Conservation (phyloP, 345 rosid genomes). For the Gossypium herbaceum region DNA sequence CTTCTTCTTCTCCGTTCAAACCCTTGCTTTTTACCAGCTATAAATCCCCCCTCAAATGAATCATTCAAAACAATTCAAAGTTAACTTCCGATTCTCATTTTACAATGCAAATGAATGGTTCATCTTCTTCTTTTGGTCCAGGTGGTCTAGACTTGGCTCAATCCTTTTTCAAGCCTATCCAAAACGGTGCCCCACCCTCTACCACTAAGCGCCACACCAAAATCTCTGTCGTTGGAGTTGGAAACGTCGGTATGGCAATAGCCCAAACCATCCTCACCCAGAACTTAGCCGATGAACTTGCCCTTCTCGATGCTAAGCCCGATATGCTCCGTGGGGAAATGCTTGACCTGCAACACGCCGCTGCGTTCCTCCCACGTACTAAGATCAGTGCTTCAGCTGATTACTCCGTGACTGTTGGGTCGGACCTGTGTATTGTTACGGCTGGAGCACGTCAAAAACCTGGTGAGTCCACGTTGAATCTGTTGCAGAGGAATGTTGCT, state of each 20-base stretch:
- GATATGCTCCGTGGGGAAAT: conserved; percentile 86
- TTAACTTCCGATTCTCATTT: neutral
- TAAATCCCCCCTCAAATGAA: neutral
- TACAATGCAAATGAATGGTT: conserved; percentile 49
- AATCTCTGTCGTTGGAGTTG: conserved; percentile 77
- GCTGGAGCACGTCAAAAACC: conserved; percentile 84
- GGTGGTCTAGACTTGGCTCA: conserved; percentile 57
- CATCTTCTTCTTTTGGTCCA: conserved; percentile 60
- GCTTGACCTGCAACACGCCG: conserved; percentile 99
- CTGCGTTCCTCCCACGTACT: conserved; percentile 92
- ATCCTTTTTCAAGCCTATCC: conserved; percentile 67
- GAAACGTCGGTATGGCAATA: conserved; percentile 96
- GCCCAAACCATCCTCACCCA: conserved; percentile 79
- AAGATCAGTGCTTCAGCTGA: conserved; percentile 69
- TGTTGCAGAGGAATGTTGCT: conserved; percentile 72
- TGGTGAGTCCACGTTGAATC: conserved; percentile 79
- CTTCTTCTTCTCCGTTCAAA: neutral
- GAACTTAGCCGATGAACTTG: conserved; percentile 14
- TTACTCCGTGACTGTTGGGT: conserved; percentile 57
- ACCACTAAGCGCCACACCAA: conserved; percentile 56
- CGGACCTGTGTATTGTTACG: conserved; percentile 84
- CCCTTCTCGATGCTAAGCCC: conserved; percentile 45
- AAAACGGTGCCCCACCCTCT: conserved; percentile 45
- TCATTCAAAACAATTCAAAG: neutral
- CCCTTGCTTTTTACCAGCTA: neutral